Conservation (phyloP, 345 rosid genomes). For the Eucalyptus cloeziana region DNA sequence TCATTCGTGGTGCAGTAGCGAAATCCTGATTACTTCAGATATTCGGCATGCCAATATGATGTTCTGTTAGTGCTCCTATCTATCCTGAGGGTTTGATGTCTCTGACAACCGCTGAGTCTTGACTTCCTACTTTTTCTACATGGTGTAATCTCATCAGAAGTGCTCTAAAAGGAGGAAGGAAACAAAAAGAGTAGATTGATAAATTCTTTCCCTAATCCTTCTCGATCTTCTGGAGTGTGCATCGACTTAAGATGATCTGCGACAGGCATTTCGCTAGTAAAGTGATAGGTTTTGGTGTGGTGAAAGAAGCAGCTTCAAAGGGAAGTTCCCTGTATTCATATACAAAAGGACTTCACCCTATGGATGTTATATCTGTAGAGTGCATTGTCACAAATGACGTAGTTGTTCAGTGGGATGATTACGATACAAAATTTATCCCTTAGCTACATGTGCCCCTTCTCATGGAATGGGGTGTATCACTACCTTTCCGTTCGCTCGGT, state of each 20-base stretch:
- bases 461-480: conserved; percentile 66
- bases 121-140: not conserved
- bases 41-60: not conserved
- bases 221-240: not conserved
- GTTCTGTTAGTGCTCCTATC: not conserved
- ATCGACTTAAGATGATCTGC: not conserved
- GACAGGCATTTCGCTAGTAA: not conserved
- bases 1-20: not conserved
- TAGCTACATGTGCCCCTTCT: not conserved
- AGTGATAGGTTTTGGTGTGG: not conserved
- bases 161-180: not conserved
- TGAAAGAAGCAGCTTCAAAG: not conserved
- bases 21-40: not conserved
- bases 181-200: not conserved
- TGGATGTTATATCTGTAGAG: not conserved
- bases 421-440: not conserved
- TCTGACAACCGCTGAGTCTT: not conserved
- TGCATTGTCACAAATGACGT: not conserved
- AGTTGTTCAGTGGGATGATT: not conserved
- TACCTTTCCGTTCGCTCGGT: conserved; percentile 69
- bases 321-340: not conserved
- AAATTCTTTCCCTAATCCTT: not conserved
- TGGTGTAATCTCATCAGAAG: not conserved
- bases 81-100: not conserved
- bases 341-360: not conserved